Evolutionary conservation across 192 early-diverging fungal species (phyloP), one percentile per base, ranked within the genome.

Genomic region (Coemansia sp.): DNA sequence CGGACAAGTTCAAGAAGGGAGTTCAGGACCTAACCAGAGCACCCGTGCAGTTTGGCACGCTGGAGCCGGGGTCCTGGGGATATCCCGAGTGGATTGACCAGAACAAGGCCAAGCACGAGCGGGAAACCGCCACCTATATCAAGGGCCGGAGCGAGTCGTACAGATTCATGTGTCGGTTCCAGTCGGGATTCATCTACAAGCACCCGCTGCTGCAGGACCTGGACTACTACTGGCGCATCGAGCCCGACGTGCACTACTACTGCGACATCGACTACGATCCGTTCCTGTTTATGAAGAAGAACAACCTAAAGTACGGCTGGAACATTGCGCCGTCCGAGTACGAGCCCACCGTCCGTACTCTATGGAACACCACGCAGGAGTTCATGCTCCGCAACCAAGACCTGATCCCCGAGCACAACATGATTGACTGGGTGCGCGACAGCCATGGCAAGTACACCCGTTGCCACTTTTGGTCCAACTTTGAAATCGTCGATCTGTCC

Each of bases 391-490:
- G 66, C n/a, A 52, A 89, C 41, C 76, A 80, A 0, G 64, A 82
- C 11, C 58, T 81, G 14, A 20, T 82, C 26, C 71, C 80, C 34
- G 45, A 65, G 21, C 60, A 81, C 23, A 87, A 61, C 66, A 71
- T 50, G 26, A 47, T 82, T n/a, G 53, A 75, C 11, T 84, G 85
- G 67, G 78, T 74, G 15, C 60, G 59, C 53, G 51, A 57, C 21
- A 32, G 21, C 52, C 39, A 62, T 8, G 61, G 61, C 40, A 51
- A 36, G 20, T 63, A 87, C 60, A 84, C 85, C 40, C 43, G 59
- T 32, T 89, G 83, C 60, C 84, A 88, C 56, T 87, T 84, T 53
- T 90, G 90, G 90, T 83, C 83, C 40, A 93, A 93, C 55, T 93
- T 93, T 80, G 90, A 93, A 64, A 91, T 93, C 63, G 88, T 79